Evolutionary conservation across 1,139 yeast genomes (phyloP).

Genomic region (Saccharomyces pastorianus): DNA sequence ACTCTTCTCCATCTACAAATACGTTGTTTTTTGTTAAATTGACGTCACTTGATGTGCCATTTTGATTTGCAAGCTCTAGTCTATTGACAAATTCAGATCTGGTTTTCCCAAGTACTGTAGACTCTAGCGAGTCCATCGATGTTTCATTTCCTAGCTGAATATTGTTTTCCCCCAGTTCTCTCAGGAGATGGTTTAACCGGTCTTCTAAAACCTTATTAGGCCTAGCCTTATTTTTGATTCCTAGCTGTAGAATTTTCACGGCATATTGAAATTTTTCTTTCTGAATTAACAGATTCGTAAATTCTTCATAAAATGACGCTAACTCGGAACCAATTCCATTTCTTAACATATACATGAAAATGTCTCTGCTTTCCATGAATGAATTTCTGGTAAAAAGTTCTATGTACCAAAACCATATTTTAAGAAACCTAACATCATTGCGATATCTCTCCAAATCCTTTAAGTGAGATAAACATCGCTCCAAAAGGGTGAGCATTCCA

Average conservation of each 20-base stretch:
- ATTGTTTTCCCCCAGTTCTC: background rate
- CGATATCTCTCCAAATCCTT: constrained; percentile 17
- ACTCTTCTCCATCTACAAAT: background rate
- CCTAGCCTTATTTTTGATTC: constrained; percentile 53
- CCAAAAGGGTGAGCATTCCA: constrained; percentile 43
- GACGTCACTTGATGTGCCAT: background rate
- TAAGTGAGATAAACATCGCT: background rate
- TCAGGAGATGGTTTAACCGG: constrained; percentile 21
- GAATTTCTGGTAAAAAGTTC: constrained; percentile 7
- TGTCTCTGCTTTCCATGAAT: constrained; percentile 35
- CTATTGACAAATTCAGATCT: background rate
- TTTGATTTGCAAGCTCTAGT: background rate
- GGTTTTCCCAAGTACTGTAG: background rate
- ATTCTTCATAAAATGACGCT: constrained; percentile 71
- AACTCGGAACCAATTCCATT: constrained; percentile 62
- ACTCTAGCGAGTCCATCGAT: background rate
- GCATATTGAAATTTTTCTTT: constrained; percentile 49
- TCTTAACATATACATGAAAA: constrained; percentile 63
- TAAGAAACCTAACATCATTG: constrained; percentile 70
- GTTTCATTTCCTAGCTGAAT: background rate
- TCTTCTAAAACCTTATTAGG: constrained; percentile 51
- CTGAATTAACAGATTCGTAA: constrained; percentile 56
- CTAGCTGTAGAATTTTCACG: constrained; percentile 50
- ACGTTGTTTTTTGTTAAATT: background rate
- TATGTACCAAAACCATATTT: constrained; percentile 50